These are phyloP conservation scores for Metarhizium guizhouense DNA, from an alignment of 2,329 filamentous ascomycete species.

Conservation along the genomic window DNA sequence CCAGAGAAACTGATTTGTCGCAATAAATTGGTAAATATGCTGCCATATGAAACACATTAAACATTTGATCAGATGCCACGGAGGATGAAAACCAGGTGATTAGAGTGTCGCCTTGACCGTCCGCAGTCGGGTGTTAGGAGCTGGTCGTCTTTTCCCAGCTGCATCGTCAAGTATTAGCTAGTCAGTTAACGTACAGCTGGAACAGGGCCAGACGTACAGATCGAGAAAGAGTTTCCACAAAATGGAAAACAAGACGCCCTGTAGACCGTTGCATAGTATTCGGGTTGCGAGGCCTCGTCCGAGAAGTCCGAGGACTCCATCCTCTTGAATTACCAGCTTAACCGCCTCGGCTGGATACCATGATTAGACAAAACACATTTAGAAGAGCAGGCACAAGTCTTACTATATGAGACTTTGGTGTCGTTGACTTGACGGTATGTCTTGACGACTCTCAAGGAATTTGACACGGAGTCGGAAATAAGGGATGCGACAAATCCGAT, in stretches of 20 bases:
- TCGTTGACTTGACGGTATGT: slow-evolving; percentile 42
- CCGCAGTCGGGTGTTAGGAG: too few relatives aligned
- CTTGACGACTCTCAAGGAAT: slow-evolving; percentile 38
- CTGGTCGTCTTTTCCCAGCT: too few relatives aligned
- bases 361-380: neutral
- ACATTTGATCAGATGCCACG: too few relatives aligned
- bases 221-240: slow-evolving; percentile 40
- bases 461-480: slow-evolving; percentile 36
- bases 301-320: slow-evolving; percentile 32
- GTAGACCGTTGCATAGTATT: slow-evolving; percentile 38
- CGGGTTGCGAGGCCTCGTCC: slow-evolving; percentile 37
- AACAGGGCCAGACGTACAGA: slow-evolving; percentile 19
- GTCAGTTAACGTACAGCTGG: too few relatives aligned
- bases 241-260: slow-evolving; percentile 38
- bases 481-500: slow-evolving; percentile 33
- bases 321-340: slow-evolving; percentile 27
- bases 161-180: too few relatives aligned
- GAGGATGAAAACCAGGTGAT: too few relatives aligned
- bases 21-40: too few relatives aligned
- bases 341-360: slow-evolving; percentile 30
- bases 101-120: too few relatives aligned
- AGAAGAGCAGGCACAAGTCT: neutral
- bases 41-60: too few relatives aligned
- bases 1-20: too few relatives aligned
- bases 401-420: slow-evolving; percentile 36